Conservation (phyloP, 306 rosid genomes). For the Cicer judaicum region DNA sequence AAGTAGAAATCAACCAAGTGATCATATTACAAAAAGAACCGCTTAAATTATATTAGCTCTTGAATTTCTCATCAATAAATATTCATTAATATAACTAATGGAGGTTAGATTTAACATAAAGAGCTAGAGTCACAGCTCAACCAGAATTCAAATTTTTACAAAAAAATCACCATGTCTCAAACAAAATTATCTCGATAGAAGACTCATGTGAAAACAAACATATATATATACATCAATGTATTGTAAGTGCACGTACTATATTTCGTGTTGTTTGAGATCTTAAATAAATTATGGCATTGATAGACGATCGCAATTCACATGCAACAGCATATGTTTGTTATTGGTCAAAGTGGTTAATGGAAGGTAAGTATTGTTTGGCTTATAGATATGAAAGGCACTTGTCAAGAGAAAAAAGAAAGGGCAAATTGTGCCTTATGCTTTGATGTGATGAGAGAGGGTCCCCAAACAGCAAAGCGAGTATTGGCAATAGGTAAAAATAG, state of each 20-base stretch:
- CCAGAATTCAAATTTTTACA: too few species aligned
- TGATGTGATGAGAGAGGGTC: slow-evolving; percentile 41
- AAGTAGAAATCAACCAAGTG: too few species aligned
- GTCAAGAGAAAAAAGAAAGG: slow-evolving; percentile 28
- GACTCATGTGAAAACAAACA: too few species aligned
- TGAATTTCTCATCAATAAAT: too few species aligned
- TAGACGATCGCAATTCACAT: slow-evolving; percentile 41
- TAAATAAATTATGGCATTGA: slow-evolving; percentile 22
- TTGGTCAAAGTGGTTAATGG: slow-evolving; percentile 34
- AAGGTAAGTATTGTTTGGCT: slow-evolving; percentile 8
- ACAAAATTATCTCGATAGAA: too few species aligned
- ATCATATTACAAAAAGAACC: too few species aligned
- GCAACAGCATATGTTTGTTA: slow-evolving; percentile 35
- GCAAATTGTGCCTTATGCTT: slow-evolving; percentile 30
- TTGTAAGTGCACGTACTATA: not conserved
- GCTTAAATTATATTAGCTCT: too few species aligned
- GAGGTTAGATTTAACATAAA: too few species aligned
- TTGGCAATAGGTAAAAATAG: slow-evolving; percentile 33
- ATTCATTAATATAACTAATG: too few species aligned
- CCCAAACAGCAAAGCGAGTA: slow-evolving; percentile 48
- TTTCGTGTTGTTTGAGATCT: slow-evolving; percentile 42
- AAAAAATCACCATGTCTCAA: too few species aligned
- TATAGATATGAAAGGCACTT: slow-evolving; percentile 34
- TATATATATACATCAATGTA: too few species aligned
- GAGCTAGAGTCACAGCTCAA: too few species aligned